phyloP scores from a whole-genome alignment of 2,329 filamentous ascomycete genomes.

The Rutstroemia sp. region DNA sequence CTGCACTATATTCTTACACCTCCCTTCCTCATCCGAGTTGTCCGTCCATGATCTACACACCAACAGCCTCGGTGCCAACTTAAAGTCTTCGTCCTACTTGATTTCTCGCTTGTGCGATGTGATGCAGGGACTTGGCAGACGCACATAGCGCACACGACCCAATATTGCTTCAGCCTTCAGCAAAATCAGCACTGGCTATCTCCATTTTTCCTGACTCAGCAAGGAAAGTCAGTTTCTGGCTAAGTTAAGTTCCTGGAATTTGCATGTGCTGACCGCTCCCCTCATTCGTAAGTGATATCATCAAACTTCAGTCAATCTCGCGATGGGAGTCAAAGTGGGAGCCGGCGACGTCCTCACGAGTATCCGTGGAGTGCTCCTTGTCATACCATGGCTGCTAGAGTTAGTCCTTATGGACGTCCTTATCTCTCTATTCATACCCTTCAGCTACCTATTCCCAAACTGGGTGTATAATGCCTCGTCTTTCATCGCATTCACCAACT shows the following conservation, averaged over 20 bases:
- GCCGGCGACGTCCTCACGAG: slow-evolving; percentile 19
- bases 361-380: slow-evolving; percentile 37
- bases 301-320: not conserved
- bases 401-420: slow-evolving; percentile 44
- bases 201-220: slow-evolving; percentile 9
- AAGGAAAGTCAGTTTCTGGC: not conserved
- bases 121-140: too few relatives aligned
- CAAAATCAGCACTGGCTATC: not conserved
- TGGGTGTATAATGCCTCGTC: slow-evolving; percentile 48
- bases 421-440: slow-evolving; percentile 41
- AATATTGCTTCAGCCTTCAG: too few relatives aligned
- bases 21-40: too few relatives aligned
- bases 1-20: too few relatives aligned
- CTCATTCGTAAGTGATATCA: not conserved
- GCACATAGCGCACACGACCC: too few relatives aligned
- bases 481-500: slow-evolving; percentile 44
- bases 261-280: not conserved
- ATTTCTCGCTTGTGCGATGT: too few relatives aligned
- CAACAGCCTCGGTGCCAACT: too few relatives aligned
- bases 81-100: too few relatives aligned
- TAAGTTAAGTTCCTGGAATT: not conserved
- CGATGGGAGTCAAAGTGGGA: not conserved
- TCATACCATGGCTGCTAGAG: slow-evolving; percentile 45
- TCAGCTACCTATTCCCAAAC: slow-evolving; percentile 41
- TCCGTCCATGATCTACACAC: too few relatives aligned